These are phyloP conservation scores for Globisporangium nodosum DNA, from an alignment of 352 stramenopile species.

Conservation along the genomic window DNA sequence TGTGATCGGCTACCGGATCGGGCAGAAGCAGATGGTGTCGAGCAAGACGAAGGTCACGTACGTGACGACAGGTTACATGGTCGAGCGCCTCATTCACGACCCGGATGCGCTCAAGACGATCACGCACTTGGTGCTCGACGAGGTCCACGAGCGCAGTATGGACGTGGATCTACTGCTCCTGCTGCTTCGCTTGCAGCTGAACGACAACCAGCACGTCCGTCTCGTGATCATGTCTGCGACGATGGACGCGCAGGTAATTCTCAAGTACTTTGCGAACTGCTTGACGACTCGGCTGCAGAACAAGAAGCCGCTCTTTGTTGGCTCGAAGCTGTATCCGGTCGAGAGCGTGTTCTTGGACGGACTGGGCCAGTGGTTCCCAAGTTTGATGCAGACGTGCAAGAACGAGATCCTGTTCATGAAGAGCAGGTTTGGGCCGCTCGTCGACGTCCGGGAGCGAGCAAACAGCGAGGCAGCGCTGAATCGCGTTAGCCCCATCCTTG, in stretches of 20 bases:
- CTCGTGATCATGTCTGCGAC: constrained; percentile 97
- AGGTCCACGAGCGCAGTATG: constrained; percentile 94
- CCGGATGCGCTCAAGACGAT: constrained; percentile 78
- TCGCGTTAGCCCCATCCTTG: constrained; percentile 54
- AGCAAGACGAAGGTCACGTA: constrained; percentile 93
- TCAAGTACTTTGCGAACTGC: constrained; percentile 78
- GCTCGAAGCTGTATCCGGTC: constrained; percentile 74
- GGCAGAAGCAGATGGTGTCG: constrained; percentile 89
- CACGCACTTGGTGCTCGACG: constrained; percentile 96
- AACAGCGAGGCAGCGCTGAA: constrained; percentile 45
- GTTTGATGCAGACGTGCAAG: constrained; percentile 20
- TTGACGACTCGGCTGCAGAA: constrained; percentile 43
- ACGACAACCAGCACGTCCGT: constrained; percentile 58
- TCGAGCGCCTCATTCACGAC: constrained; percentile 93
- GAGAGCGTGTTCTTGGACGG: constrained; percentile 62
- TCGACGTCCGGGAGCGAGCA: constrained; percentile 17
- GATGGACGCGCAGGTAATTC: constrained; percentile 90
- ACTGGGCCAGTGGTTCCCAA: constrained; percentile 34
- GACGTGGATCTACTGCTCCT: constrained; percentile 95
- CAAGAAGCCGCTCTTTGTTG: constrained; percentile 72
- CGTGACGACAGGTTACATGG: constrained; percentile 96
- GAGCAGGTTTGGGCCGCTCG: constrained; percentile 31
- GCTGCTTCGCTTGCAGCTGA: constrained; percentile 80
- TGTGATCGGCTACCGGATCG: constrained; percentile 78
- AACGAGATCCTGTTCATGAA: constrained; percentile 45